A percentile compares a stretch with the other conserved stretches of the same genome.
Evolutionary conservation across 2,329 filamentous ascomycete genomes (phyloP).

Genomic region (Colletotrichum paranaense): DNA sequence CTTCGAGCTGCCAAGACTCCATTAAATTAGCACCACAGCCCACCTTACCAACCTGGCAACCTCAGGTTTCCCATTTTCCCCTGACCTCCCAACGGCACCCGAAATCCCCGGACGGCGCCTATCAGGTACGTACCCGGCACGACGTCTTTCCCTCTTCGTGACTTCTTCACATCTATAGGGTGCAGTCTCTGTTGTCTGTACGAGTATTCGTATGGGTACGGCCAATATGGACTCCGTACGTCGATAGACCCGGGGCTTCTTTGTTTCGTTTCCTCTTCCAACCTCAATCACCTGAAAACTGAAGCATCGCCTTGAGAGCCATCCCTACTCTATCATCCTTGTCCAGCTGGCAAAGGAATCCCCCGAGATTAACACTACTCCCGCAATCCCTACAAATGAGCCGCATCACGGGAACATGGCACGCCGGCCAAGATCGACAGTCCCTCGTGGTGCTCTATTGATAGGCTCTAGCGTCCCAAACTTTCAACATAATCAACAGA

Average conservation of each 20-base stretch:
- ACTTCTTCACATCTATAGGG: neutral
- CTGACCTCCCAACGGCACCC: too few relatives aligned
- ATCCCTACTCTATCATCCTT: neutral
- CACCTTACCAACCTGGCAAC: neutral
- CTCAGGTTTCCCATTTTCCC: neutral
- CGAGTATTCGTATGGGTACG: too few relatives aligned
- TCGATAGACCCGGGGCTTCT: neutral
- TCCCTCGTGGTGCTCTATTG: neutral
- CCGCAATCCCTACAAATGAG: neutral
- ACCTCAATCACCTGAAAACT: neutral
- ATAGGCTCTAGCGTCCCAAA: neutral
- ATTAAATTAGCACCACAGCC: conserved; percentile 16
- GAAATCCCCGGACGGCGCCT: neutral
- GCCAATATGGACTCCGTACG: neutral
- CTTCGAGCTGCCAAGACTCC: conserved; percentile 27
- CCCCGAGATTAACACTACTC: conserved; percentile 5
- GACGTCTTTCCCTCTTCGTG: neutral
- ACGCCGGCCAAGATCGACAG: neutral
- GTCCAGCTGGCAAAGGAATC: conserved; percentile 20
- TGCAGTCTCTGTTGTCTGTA: neutral
- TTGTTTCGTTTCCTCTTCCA: neutral
- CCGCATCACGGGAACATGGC: neutral
- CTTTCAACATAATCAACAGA: neutral
- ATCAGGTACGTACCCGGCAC: neutral
- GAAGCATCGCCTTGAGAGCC: neutral